Conservation (phyloP, 768 basidiomycete genomes). For the Butyriboletus loyo region DNA sequence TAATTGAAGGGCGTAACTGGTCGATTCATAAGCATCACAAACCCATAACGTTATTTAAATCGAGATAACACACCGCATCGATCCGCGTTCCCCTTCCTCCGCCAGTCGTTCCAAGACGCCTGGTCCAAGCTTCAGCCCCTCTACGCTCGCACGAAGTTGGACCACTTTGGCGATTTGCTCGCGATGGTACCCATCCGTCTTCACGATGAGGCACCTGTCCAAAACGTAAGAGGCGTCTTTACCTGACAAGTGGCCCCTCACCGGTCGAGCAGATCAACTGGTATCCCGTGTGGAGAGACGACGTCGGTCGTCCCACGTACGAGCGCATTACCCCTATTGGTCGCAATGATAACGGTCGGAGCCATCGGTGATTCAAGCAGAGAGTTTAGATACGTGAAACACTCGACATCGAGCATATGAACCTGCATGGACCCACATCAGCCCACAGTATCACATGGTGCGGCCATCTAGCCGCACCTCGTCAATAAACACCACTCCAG, state of each 20-base stretch:
- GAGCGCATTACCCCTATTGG: conserved; percentile 89
- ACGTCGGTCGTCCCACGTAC: conserved; percentile 94
- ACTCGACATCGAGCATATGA: conserved; percentile 99
- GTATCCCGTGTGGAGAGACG: conserved; percentile 88
- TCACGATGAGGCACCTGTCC: conserved; percentile 87
- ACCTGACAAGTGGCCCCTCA: conserved; percentile 34
- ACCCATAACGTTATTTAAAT: conserved; percentile 1
- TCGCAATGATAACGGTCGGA: conserved; percentile 95
- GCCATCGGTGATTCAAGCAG: conserved; percentile 95
- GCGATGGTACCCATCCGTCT: conserved; percentile 78
- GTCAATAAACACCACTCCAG: conserved; percentile 97
- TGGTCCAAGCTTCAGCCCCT: conserved; percentile 72
- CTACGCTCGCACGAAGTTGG: conserved; percentile 80
- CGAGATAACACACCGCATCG: conserved; percentile 58
- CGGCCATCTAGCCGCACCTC: conserved; percentile 58
- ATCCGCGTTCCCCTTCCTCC: conserved; percentile 76
- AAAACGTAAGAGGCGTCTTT: conserved; percentile 7
- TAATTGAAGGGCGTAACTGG: conserved; percentile 86
- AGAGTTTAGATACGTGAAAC: conserved; percentile 97
- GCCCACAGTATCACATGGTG: background rate
- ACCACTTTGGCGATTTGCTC: conserved; percentile 87
- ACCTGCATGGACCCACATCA: conserved; percentile 54
- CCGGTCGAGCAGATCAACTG: conserved; percentile 91
- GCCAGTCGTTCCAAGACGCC: conserved; percentile 81
- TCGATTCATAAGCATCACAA: conserved; percentile 8